Evolutionary conservation across 345 rosid genomes (phyloP).

Genomic region (Bruguiera gymnorhiza): DNA sequence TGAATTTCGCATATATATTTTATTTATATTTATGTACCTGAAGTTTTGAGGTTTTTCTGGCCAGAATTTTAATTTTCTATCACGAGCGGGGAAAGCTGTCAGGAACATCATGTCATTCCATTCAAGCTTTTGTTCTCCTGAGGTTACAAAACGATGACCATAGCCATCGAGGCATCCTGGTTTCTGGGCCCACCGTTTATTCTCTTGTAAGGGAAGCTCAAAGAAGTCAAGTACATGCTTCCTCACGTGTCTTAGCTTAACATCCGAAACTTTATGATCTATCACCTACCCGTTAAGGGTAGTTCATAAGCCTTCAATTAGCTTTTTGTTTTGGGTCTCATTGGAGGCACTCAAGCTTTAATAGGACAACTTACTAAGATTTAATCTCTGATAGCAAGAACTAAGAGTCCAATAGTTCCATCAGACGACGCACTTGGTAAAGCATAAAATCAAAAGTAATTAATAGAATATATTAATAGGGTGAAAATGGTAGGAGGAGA

Average conservation of each 20-base stretch:
- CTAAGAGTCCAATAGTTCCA: too few relatives aligned
- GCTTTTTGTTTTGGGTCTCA: too few relatives aligned
- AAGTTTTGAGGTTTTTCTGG: conserved; percentile 6
- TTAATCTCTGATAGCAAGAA: too few relatives aligned
- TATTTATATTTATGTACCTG: background rate
- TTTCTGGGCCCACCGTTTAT: conserved; percentile 17
- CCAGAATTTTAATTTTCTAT: conserved; percentile 10
- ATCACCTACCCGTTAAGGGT: background rate
- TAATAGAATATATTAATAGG: too few relatives aligned
- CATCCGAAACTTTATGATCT: conserved; percentile 12
- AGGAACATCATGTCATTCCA: conserved; percentile 26
- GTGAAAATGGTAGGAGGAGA: too few relatives aligned
- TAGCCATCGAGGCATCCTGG: conserved; percentile 23
- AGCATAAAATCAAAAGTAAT: too few relatives aligned
- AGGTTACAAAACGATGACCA: conserved; percentile 18
- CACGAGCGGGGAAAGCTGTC: conserved; percentile 12
- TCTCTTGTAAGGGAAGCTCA: conserved; percentile 20
- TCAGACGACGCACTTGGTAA: too few relatives aligned
- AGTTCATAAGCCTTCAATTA: too few relatives aligned
- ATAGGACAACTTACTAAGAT: too few relatives aligned
- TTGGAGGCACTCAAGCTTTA: too few relatives aligned
- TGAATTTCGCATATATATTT: background rate
- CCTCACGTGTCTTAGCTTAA: conserved; percentile 2
- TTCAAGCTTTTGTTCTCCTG: conserved; percentile 22
- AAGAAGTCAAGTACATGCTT: conserved; percentile 15